Evolutionary conservation across 2,329 filamentous ascomycete species (phyloP).

Genomic region (Chaetomium sp.): DNA sequence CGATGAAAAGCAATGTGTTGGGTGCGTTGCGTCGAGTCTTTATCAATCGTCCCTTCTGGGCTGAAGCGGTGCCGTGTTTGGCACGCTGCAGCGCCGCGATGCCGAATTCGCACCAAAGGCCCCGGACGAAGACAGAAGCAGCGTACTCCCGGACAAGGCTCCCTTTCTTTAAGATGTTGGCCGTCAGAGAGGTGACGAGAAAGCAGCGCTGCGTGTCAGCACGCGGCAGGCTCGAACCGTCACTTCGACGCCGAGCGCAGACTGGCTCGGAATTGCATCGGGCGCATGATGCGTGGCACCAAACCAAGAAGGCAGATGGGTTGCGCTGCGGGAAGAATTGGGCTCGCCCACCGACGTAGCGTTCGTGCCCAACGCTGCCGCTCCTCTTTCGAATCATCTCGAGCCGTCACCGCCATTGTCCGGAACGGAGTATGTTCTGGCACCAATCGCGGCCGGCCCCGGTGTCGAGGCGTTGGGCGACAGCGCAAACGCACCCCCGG

Average conservation of each 20-base stretch:
- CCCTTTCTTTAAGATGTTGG: constrained; percentile 12
- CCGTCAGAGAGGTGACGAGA: neutral
- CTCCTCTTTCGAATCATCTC: constrained; percentile 16
- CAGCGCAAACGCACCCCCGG: constrained; percentile 15
- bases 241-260: neutral
- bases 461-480: constrained; percentile 20
- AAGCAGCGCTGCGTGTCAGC: constrained; percentile 10
- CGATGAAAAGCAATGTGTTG: neutral
- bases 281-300: constrained; percentile 20
- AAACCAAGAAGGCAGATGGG: constrained; percentile 8
- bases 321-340: constrained; percentile 10
- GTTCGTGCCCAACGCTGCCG: constrained; percentile 23
- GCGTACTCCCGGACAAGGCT: neutral
- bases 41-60: constrained; percentile 10
- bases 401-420: constrained; percentile 15
- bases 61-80: constrained; percentile 6
- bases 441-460: constrained; percentile 19
- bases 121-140: constrained; percentile 1
- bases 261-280: constrained; percentile 5
- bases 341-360: constrained; percentile 20
- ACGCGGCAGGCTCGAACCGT: neutral
- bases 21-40: constrained; percentile 1
- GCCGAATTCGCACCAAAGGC: constrained; percentile 10
- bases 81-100: constrained; percentile 7
- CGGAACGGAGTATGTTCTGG: constrained; percentile 16